These are phyloP conservation scores for Chamaenerion angustifolium DNA, from an alignment of 345 rosid genomes.

Conservation along the genomic window DNA sequence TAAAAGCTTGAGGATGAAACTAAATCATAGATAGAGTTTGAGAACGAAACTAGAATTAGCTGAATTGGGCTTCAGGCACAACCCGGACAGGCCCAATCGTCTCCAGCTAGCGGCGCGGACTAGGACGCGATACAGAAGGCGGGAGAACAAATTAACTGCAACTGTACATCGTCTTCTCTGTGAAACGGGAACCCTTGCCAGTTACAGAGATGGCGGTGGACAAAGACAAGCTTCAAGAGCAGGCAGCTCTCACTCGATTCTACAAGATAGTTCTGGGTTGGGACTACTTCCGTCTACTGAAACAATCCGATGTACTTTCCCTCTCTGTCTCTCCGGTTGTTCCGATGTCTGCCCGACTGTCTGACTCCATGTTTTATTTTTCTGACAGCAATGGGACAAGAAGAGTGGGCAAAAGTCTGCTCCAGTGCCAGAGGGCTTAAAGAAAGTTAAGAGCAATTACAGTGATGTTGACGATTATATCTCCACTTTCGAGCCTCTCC, in stretches of 20 bases:
- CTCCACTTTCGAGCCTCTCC: slow-evolving; percentile 69
- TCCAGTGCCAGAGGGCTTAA: slow-evolving; percentile 21
- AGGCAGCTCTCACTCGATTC: slow-evolving; percentile 44
- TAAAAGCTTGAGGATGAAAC: too few species aligned
- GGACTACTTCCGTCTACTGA: slow-evolving; percentile 62
- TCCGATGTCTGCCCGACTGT: background rate
- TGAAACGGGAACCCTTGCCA: background rate
- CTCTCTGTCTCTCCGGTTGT: background rate
- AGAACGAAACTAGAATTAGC: too few species aligned
- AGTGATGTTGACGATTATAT: slow-evolving; percentile 64
- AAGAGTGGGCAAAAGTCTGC: slow-evolving; percentile 13
- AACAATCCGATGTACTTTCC: slow-evolving; percentile 24
- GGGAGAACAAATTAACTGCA: too few species aligned
- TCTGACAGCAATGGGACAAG: slow-evolving; percentile 15
- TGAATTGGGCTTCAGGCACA: too few species aligned
- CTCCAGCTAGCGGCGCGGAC: too few species aligned
- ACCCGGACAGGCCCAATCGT: too few species aligned
- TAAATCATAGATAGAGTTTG: too few species aligned
- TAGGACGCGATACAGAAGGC: too few species aligned
- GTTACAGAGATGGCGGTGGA: slow-evolving; percentile 35
- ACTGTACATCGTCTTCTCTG: background rate
- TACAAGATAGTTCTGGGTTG: slow-evolving; percentile 57
- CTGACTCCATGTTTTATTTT: background rate
- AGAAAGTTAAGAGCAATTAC: slow-evolving; percentile 49
- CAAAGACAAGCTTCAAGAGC: slow-evolving; percentile 40